Conservation (phyloP, 768 basidiomycete species). For the Filobasidium floriforme region DNA sequence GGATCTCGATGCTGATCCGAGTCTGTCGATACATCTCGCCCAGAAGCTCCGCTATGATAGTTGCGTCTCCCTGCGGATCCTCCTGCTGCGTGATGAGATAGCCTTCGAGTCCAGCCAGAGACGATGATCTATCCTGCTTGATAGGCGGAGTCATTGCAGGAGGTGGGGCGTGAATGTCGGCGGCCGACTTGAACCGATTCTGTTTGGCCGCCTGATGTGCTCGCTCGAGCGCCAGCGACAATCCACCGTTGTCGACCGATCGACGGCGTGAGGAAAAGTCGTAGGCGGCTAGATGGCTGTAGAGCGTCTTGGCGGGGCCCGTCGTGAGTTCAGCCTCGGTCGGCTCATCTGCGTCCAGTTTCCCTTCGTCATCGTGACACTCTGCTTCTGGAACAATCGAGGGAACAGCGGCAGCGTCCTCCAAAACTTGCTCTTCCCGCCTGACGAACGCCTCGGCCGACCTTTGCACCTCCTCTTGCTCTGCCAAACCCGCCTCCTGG, state of each 20-base stretch:
- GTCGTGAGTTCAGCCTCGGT: not conserved
- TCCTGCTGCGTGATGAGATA: conserved; percentile 34
- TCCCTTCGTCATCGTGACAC: not conserved
- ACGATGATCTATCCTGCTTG: conserved; percentile 24
- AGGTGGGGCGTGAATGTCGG: conserved; percentile 1
- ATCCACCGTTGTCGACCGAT: conserved; percentile 83
- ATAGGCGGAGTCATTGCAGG: not conserved
- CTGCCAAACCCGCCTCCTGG: not conserved
- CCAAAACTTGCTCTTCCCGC: conserved; percentile 1
- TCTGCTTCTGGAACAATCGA: not conserved
- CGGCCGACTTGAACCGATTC: conserved; percentile 14
- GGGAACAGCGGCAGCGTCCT: conserved; percentile 3
- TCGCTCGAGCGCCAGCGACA: conserved; percentile 62
- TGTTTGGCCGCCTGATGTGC: conserved; percentile 44
- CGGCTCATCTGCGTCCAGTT: not conserved
- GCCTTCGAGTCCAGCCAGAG: conserved; percentile 13
- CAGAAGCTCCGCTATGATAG: conserved; percentile 66
- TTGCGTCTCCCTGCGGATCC: conserved; percentile 25
- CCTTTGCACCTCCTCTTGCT: not conserved
- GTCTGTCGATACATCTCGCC: conserved; percentile 80
- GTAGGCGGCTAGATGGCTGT: conserved; percentile 15
- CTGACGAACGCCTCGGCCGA: conserved; percentile 1
- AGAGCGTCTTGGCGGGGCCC: conserved; percentile 2
- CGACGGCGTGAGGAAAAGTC: conserved; percentile 47
- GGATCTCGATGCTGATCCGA: conserved; percentile 54